Conservation (phyloP, 1,139 yeast species). For the Blastobotrys raffinosifermentans region DNA sequence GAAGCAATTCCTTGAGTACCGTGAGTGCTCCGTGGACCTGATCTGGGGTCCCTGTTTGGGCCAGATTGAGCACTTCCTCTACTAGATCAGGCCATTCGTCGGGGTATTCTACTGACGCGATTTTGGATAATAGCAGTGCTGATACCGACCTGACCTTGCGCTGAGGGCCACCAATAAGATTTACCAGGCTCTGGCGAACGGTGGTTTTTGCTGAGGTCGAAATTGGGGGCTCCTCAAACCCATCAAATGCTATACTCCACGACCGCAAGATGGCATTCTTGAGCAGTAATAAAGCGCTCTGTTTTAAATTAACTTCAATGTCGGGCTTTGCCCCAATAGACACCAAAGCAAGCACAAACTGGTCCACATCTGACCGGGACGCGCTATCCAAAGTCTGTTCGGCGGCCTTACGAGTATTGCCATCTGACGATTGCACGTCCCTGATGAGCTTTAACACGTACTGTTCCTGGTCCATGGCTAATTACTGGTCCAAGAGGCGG, state of each 20-base stretch:
- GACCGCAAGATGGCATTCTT: constrained; percentile 63
- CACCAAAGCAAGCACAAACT: constrained; percentile 4
- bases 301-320: constrained; percentile 28
- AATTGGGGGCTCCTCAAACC: constrained; percentile 61
- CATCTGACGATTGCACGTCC: constrained; percentile 6
- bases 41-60: constrained; percentile 34
- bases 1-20: constrained; percentile 72
- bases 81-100: constrained; percentile 90
- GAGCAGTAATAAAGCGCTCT: constrained; percentile 63
- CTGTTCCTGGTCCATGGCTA: neutral
- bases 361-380: constrained; percentile 1
- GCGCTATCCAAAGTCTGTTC: constrained; percentile 7
- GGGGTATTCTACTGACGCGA: constrained; percentile 87
- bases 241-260: constrained; percentile 84
- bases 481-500: too few species aligned
- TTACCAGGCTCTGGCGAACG: constrained; percentile 47
- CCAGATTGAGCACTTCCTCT: constrained; percentile 40
- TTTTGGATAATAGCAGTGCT: constrained; percentile 72
- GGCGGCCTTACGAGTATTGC: constrained; percentile 4
- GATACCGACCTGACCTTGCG: constrained; percentile 64
- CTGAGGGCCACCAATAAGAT: constrained; percentile 45
- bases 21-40: constrained; percentile 59
- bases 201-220: constrained; percentile 45
- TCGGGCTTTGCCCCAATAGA: constrained; percentile 5
- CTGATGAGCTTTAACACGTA: constrained; percentile 1